These are phyloP conservation scores for Inga laurina DNA, from an alignment of 306 rosid genomes.

Conservation along the genomic window DNA sequence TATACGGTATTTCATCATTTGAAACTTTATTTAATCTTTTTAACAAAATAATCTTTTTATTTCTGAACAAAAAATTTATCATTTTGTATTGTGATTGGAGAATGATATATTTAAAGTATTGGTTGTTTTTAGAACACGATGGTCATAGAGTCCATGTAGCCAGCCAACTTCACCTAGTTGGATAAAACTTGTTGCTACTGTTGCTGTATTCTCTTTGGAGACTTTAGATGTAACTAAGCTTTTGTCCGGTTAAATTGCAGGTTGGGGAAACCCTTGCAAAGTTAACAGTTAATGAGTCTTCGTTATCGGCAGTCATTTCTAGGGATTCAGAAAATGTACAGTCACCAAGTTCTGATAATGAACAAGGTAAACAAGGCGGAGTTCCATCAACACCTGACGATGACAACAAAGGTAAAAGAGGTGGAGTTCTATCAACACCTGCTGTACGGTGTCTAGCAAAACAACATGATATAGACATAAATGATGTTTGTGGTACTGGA, in stretches of 20 bases:
- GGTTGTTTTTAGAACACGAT: not conserved
- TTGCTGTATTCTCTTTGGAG: not conserved
- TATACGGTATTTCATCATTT: not conserved
- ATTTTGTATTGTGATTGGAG: conserved; percentile 13
- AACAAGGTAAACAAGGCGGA: conserved; percentile 37
- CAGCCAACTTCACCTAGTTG: not conserved
- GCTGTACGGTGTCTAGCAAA: conserved; percentile 79
- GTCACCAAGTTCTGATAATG: conserved; percentile 44
- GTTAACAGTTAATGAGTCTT: conserved; percentile 50
- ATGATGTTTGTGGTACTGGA: conserved; percentile 75
- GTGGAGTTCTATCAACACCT: conserved; percentile 77
- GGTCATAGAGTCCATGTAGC: not conserved
- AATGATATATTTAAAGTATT: not conserved
- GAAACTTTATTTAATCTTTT: not conserved
- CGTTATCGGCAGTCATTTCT: conserved; percentile 28
- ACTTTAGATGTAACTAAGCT: conserved; percentile 16
- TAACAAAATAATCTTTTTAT: not conserved
- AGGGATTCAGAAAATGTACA: conserved; percentile 43
- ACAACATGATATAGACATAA: conserved; percentile 71
- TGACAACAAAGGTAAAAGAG: conserved; percentile 34
- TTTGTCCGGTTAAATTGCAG: conserved; percentile 47
- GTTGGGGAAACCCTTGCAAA: conserved; percentile 91
- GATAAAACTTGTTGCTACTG: not conserved
- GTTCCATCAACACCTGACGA: conserved; percentile 70
- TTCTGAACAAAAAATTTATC: not conserved